Evolutionary conservation across 2,329 filamentous ascomycete species (phyloP), one percentile per base, ranked within the genome.

Genomic region (Hypoxylon sp.): DNA sequence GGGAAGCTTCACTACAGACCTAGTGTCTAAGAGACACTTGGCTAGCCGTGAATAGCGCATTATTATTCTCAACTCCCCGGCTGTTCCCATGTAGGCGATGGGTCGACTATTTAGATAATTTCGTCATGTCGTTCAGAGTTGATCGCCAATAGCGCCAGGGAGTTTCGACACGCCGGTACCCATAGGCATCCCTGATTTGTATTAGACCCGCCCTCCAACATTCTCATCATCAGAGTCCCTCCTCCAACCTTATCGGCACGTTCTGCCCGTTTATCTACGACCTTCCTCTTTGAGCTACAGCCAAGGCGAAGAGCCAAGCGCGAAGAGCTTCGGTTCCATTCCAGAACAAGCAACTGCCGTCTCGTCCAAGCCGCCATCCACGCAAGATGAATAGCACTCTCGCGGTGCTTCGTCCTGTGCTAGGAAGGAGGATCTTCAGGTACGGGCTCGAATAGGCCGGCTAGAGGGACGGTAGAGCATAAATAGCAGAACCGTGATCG

Each of bases 181-280:
- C 13, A 51, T 15, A 40, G 24, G 35, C 35, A 26, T 23, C 33
- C 27, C 23, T 38, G 41, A 48, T 24, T 37, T 26, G 47, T 18
- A 23, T 24, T 27, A 21, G 41, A 18, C 38, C 29, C 4, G 3
- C 5, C 57, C 53, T 54, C 54, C n/a, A n/a, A 35, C 62, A 52
- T 31, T 29, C 35, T 40, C 50, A 40, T 33, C 51, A 53, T 54
- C 55, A 40, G 51, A 17, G 51, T 51, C 56, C 60, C 58, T 64
- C 53, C 54, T n/a, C 67, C 66, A 66, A 66, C 63, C 61, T 66
- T 64, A 67, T 64, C 58, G 54, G 60, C 67, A 67, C 66, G 64
- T 68, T 68, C 51, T 48, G 49, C 45, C 31, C 24, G 29, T 33
- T 24, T 41, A 50, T 53, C 41, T 50, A 48, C 40, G 57, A 68